These are phyloP conservation scores for Fraxinus velutina DNA, from an alignment of 305 asterid genomes.

Conservation along the genomic window DNA sequence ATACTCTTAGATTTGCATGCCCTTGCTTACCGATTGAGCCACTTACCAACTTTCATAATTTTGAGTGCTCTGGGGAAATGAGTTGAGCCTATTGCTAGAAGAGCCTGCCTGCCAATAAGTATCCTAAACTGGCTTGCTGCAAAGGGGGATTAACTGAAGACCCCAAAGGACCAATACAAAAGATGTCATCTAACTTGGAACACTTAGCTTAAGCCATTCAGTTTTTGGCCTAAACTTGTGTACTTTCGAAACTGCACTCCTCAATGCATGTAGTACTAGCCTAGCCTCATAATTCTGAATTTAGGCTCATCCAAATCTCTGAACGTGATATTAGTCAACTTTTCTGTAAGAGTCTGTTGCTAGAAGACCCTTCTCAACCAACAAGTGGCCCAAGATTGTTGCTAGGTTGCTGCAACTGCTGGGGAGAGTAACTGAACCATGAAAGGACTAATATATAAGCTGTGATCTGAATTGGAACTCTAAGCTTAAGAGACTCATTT, in stretches of 20 bases:
- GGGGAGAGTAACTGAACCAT: background rate
- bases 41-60: background rate
- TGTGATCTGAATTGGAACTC: background rate
- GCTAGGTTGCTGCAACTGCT: background rate
- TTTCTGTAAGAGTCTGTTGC: background rate
- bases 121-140: background rate
- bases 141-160: background rate
- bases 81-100: background rate
- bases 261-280: constrained; percentile 3
- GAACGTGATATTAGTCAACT: background rate
- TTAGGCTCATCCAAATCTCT: background rate
- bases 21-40: background rate
- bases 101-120: constrained; percentile 5
- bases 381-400: background rate
- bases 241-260: background rate
- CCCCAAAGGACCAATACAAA: background rate
- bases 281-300: background rate
- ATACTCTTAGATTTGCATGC: background rate
- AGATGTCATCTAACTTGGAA: background rate
- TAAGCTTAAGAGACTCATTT: background rate
- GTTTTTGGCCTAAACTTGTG: background rate
- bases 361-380: background rate
- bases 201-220: background rate
- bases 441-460: background rate
- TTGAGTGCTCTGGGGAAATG: background rate